A percentile compares a stretch with the other conserved stretches of the same genome.
phyloP scores from a whole-genome alignment of 225 moss, liverwort and hornwort species.

The Neckera pumila region DNA sequence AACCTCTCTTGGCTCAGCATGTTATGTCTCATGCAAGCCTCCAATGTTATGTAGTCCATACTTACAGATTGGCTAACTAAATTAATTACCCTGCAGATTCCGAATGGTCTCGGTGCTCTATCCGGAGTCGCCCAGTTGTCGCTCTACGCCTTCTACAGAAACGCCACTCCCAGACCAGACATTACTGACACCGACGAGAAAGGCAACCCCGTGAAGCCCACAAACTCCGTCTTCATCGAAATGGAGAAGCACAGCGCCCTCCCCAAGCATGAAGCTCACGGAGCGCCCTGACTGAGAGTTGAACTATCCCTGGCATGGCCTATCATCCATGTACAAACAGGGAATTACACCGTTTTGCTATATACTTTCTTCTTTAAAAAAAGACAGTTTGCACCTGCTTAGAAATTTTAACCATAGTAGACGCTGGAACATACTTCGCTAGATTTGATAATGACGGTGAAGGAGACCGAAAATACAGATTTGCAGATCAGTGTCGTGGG shows the following conservation, averaged over 20 bases:
- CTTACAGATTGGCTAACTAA: not conserved
- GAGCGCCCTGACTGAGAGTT: not conserved
- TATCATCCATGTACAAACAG: not conserved
- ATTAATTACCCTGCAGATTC: slow-evolving; percentile 27
- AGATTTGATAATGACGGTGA: not conserved
- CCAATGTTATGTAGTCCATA: not conserved
- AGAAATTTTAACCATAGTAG: not conserved
- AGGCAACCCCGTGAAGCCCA: slow-evolving; percentile 5
- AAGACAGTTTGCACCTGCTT: not conserved
- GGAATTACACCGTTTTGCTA: not conserved
- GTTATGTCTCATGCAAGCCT: not conserved
- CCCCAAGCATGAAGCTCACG: not conserved
- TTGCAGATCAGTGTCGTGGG: not conserved
- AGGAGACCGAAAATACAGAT: not conserved
- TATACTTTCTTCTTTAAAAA: not conserved
- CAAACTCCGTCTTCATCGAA: slow-evolving; percentile 19
- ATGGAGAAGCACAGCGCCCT: slow-evolving; percentile 21
- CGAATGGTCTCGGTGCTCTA: slow-evolving; percentile 43
- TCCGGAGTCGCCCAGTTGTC: slow-evolving; percentile 39
- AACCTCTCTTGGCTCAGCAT: not conserved
- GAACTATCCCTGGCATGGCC: not conserved
- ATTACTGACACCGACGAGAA: not conserved
- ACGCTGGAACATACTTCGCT: not conserved
- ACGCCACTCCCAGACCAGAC: slow-evolving; percentile 17
- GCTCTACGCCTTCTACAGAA: slow-evolving; percentile 39